These are phyloP conservation scores for Eucalyptus erythrocorys DNA, from an alignment of 345 rosid genomes.

Conservation along the genomic window DNA sequence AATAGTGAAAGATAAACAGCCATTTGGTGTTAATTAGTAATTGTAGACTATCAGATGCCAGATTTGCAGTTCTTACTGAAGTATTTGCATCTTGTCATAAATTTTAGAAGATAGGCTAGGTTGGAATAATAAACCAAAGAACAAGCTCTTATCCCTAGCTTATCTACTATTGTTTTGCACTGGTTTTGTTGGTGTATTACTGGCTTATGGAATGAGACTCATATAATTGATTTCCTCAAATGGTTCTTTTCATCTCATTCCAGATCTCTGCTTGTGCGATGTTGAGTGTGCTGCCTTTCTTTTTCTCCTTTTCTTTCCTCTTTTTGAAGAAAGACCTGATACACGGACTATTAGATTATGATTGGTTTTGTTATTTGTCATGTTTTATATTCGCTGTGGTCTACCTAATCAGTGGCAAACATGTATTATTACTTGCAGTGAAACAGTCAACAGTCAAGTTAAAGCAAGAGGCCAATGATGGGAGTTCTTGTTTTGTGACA, in stretches of 20 bases:
- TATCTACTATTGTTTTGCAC: not conserved
- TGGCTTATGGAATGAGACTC: not conserved
- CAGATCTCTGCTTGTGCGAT: not conserved
- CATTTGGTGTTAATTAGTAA: not conserved
- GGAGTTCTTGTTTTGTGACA: conserved; percentile 29
- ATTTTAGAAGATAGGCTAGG: not conserved
- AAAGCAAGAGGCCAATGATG: conserved; percentile 31
- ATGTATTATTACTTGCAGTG: conserved; percentile 26
- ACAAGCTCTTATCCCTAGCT: not conserved
- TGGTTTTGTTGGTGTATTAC: not conserved
- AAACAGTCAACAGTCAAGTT: conserved; percentile 36
- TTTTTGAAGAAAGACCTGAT: not conserved
- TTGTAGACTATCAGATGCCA: not conserved
- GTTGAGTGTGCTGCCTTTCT: not conserved
- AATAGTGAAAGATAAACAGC: not conserved
- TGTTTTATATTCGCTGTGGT: not conserved
- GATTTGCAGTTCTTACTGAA: not conserved
- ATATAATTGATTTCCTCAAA: not conserved
- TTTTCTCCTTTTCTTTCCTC: not conserved
- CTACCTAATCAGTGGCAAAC: not conserved
- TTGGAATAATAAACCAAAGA: not conserved
- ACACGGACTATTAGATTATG: not conserved
- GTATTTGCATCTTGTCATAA: not conserved
- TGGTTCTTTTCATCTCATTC: not conserved
- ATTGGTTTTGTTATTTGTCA: not conserved